phyloP scores from a whole-genome alignment of 352 stramenopile genomes.

The Phytophthora fragariae region DNA sequence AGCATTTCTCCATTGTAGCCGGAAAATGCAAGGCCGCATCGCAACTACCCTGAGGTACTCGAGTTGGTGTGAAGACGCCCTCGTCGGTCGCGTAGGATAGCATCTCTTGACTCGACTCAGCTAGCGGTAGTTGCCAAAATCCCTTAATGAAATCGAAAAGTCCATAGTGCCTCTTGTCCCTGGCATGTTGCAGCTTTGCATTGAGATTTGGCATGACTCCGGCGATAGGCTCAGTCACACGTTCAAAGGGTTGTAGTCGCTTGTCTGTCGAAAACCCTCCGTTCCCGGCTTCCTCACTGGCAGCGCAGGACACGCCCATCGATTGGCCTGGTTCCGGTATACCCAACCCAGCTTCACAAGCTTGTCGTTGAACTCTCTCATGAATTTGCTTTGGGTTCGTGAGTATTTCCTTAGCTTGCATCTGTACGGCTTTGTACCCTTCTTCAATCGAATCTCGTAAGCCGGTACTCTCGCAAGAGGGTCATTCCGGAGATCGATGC shows the following conservation, averaged over 20 bases:
- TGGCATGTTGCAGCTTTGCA: conserved; percentile 8
- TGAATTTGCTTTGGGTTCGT: conserved; percentile 4
- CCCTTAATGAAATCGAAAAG: conserved; percentile 31
- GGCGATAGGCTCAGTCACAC: conserved; percentile 14
- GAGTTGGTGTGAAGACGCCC: neutral
- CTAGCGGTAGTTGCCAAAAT: conserved; percentile 30
- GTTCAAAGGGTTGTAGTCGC: conserved; percentile 23
- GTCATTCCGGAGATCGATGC: conserved; percentile 9
- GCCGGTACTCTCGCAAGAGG: conserved; percentile 7
- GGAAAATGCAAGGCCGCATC: conserved; percentile 3
- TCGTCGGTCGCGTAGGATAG: conserved; percentile 33
- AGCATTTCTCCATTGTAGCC: conserved; percentile 10
- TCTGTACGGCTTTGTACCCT: neutral
- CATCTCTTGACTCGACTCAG: conserved; percentile 17
- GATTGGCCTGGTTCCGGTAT: neutral
- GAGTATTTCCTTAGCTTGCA: conserved; percentile 22
- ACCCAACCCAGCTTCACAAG: conserved; percentile 8
- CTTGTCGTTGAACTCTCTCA: conserved; percentile 12
- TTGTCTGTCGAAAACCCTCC: neutral
- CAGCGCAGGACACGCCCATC: conserved; percentile 4
- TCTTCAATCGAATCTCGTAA: conserved; percentile 12
- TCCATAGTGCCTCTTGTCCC: conserved; percentile 7
- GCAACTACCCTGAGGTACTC: conserved; percentile 1
- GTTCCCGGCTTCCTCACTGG: conserved; percentile 1
- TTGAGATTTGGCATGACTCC: conserved; percentile 26